Evolutionary conservation across 768 basidiomycete species (phyloP).

Genomic region (Calocera cornea): DNA sequence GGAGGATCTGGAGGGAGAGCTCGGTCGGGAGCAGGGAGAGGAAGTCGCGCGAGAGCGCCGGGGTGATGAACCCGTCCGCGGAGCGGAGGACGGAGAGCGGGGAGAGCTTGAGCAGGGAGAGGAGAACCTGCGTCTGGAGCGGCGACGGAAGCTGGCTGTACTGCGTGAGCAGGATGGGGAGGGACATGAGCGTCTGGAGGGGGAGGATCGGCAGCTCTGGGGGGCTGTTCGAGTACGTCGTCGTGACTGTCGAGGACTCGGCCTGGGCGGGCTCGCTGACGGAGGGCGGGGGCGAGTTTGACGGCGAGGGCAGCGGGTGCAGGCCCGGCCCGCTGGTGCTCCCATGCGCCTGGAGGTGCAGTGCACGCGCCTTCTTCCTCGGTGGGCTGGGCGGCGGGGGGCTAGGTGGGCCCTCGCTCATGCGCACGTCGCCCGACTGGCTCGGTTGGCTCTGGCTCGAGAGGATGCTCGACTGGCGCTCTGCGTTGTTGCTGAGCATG

Average conservation of each 20-base stretch:
- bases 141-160: conserved; percentile 67
- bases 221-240: conserved; percentile 35
- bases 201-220: conserved; percentile 73
- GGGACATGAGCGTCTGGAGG: conserved; percentile 69
- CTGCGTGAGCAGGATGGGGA: conserved; percentile 69
- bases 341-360: conserved; percentile 9
- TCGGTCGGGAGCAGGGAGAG: conserved; percentile 84
- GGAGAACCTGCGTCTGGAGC: conserved; percentile 84
- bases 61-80: conserved; percentile 74
- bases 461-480: conserved; percentile 16
- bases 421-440: neutral
- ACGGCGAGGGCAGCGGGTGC: conserved; percentile 72
- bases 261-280: conserved; percentile 17
- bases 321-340: conserved; percentile 49
- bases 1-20: conserved; percentile 76
- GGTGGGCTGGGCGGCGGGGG: conserved; percentile 30
- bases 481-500: conserved; percentile 41
- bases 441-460: neutral
- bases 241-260: conserved; percentile 51
- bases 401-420: neutral
- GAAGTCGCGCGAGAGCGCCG: conserved; percentile 88
- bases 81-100: conserved; percentile 83
- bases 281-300: conserved; percentile 67
- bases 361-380: conserved; percentile 56
- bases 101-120: conserved; percentile 83